Base-by-base conservation (phyloP, 345 rosid genomes). In the Lepidium didymum region DNA sequence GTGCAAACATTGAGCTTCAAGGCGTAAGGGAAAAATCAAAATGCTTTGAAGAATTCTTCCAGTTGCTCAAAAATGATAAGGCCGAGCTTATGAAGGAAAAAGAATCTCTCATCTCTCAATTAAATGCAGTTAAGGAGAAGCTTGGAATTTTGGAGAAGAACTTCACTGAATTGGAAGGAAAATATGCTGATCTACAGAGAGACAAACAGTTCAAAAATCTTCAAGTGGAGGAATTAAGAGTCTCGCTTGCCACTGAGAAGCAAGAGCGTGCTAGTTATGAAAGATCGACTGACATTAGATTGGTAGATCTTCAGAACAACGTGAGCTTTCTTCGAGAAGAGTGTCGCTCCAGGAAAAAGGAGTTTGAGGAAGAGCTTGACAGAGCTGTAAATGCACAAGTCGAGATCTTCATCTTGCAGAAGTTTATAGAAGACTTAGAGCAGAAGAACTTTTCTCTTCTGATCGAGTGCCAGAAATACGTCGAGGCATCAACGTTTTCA, bases 361-460 rank as follows among this genome's bases (percentile, higher is more conserved):
- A 90, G 52, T 93, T 88, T 67, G 97, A 88, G 81, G 98, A 90
- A 75, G 96, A 90, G 62, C 84, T 93, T 64, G 98, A 88, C 52
- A 87, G 72, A 83, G 90, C 87, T 42, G 87, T 87, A 63, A 87
- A 82, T 72, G 86, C 90, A 0, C 89, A 91, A 76, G 87, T 88
- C 4, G 93, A 91, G 84, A 91, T 82, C 75, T 84, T 89, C 73
- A 77, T 91, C 69, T 80, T 91, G 76, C 88, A 91, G 68, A 85
- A 81, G 72, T 86, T 87, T 64, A 76, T 86, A 44, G 80, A 85
- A 77, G 97, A 89, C 70, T 80, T 87, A 52, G 97, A 89, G 80
- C 85, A 77, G 46, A 89, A 87, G 76, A 89, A 91, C 64, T 70
- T 78, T 16, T 84, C 91, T 46, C 79, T 91, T 31, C 62, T 86